A percentile compares a stretch with the other conserved stretches of the same genome.
Conservation (phyloP, 257 asterid genomes). For the Przewalskia tangutica region DNA sequence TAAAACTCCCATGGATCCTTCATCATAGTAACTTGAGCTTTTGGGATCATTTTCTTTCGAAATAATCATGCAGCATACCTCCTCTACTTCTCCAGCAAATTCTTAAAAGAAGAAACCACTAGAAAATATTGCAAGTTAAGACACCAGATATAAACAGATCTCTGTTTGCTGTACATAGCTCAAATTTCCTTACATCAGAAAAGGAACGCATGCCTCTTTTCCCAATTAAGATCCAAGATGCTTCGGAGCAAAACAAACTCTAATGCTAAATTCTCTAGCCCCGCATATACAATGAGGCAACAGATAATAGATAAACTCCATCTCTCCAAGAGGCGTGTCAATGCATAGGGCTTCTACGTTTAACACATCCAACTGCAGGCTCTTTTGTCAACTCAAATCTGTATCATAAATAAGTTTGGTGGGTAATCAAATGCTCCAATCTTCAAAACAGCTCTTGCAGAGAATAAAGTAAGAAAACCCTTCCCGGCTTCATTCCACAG, state of each 20-base stretch:
- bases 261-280: background rate
- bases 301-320: conserved; percentile 8
- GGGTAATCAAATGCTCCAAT: conserved; percentile 20
- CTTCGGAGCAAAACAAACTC: background rate
- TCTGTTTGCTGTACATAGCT: background rate
- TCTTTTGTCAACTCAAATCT: conserved; percentile 23
- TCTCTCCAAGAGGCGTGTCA: background rate
- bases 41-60: background rate
- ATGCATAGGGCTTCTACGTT: background rate
- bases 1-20: background rate
- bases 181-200: conserved; percentile 19
- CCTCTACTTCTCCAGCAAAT: conserved; percentile 8
- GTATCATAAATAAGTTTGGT: conserved; percentile 21
- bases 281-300: conserved; percentile 4
- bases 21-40: background rate
- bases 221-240: conserved; percentile 1
- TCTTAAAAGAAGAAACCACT: conserved; percentile 11
- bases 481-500: background rate
- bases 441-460: conserved; percentile 6
- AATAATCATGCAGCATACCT: background rate
- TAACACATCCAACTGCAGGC: conserved; percentile 15
- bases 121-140: background rate
- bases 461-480: background rate
- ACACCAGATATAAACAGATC: background rate
- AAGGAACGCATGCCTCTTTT: background rate